Conservation (phyloP, 1,139 yeast genomes). For the Yarrowia galli region DNA sequence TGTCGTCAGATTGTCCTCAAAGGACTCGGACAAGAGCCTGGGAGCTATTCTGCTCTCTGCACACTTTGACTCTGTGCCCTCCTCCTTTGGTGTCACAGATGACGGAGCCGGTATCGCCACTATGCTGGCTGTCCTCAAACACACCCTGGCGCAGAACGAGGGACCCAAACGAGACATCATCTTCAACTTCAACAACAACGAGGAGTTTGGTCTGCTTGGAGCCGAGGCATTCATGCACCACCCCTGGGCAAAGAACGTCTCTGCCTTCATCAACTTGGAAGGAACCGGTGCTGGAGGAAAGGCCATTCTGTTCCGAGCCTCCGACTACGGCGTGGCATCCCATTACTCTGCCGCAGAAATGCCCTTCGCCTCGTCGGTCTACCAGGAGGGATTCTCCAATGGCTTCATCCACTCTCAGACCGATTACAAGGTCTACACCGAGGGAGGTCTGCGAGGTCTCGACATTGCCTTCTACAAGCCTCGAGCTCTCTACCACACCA, state of each 20-base stretch:
- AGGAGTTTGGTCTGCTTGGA: slow-evolving; percentile 88
- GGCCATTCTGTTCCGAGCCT: slow-evolving; percentile 81
- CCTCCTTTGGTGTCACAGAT: slow-evolving; percentile 88
- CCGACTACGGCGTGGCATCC: slow-evolving; percentile 76
- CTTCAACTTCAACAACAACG: slow-evolving; percentile 87
- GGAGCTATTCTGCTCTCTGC: slow-evolving; percentile 78
- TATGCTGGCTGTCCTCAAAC: slow-evolving; percentile 70
- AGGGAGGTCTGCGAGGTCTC: slow-evolving; percentile 77
- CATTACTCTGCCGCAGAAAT: slow-evolving; percentile 56
- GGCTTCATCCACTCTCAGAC: slow-evolving; percentile 82
- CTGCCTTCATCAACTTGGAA: slow-evolving; percentile 80
- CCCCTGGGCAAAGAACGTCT: slow-evolving; percentile 71
- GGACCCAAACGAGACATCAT: slow-evolving; percentile 76
- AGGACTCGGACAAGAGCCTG: slow-evolving; percentile 49
- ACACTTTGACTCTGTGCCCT: slow-evolving; percentile 89
- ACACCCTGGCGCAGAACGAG: slow-evolving; percentile 51
- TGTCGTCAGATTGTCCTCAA: slow-evolving; percentile 73
- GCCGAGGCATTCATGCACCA: slow-evolving; percentile 78
- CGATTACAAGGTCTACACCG: slow-evolving; percentile 76
- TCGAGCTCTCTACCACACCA: slow-evolving; percentile 82
- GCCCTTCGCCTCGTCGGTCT: slow-evolving; percentile 82
- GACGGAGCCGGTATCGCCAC: slow-evolving; percentile 94
- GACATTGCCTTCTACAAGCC: slow-evolving; percentile 81
- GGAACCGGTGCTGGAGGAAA: slow-evolving; percentile 97
- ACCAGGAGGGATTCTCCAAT: slow-evolving; percentile 81